A percentile compares a stretch with the other conserved stretches of the same genome.
Conservation (phyloP, 2,329 filamentous ascomycete genomes). For the Arthrobotrys conoides region DNA sequence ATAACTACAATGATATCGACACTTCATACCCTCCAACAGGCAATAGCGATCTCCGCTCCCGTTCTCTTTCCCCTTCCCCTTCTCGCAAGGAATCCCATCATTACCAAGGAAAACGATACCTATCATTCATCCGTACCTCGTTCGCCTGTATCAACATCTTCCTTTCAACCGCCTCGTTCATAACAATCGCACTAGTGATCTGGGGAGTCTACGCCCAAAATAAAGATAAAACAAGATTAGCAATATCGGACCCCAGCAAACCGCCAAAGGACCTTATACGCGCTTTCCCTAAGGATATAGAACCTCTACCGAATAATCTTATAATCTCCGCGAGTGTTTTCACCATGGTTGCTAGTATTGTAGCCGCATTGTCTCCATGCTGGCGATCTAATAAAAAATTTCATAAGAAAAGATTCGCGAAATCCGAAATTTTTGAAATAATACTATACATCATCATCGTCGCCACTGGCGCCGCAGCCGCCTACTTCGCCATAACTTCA, state of each 20-base stretch:
- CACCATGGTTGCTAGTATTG: constrained; percentile 7
- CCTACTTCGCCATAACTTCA: constrained; percentile 33
- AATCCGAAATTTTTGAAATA: constrained; percentile 41
- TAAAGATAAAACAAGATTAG: neutral
- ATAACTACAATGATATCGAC: constrained; percentile 17
- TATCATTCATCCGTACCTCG: constrained; percentile 14
- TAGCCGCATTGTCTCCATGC: constrained; percentile 9
- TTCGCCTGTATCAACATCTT: constrained; percentile 23
- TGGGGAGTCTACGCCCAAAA: constrained; percentile 35
- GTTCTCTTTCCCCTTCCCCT: neutral
- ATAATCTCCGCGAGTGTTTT: constrained; percentile 12
- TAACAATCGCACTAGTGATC: constrained; percentile 32
- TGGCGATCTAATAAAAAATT: constrained; percentile 47
- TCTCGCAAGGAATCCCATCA: constrained; percentile 1
- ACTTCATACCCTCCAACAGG: constrained; percentile 14
- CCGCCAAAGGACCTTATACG: constrained; percentile 5
- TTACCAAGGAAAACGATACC: constrained; percentile 36
- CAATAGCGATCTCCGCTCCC: neutral
- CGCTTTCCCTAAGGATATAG: constrained; percentile 47
- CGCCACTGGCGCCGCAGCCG: constrained; percentile 7
- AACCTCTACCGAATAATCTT: constrained; percentile 27
- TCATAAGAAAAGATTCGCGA: constrained; percentile 44
- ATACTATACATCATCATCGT: constrained; percentile 8
- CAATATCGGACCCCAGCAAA: neutral
- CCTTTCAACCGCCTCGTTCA: constrained; percentile 12